Evolutionary conservation across 2,329 filamentous ascomycete species (phyloP), one percentile per base, ranked within the genome.

Genomic region (Emergomyces africanus): DNA sequence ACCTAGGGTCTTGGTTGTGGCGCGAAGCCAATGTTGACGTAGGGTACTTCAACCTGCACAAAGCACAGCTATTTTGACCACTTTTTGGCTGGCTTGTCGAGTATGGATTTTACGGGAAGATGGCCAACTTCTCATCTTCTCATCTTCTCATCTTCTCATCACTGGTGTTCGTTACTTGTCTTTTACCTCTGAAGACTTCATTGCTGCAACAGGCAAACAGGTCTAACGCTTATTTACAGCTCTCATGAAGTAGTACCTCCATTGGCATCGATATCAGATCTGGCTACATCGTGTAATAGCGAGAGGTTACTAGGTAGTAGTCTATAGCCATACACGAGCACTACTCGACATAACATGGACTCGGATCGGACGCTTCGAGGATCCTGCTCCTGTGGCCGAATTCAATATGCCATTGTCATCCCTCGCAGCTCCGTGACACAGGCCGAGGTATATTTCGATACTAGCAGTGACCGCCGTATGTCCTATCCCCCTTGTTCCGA

Each of bases 371-470:
- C 50, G 14, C 59, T 64, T 25, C 54, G 57, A 50, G 63, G 63
- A 25, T 53, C 54, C 30, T 96, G 91, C 76, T 85, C 87, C 57
- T 96, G 91, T 72, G 90, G 90, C 60, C 84, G 91, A 62, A 95
- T 94, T 69, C 81, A 85, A 69, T 96, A 95, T 74, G 79, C 84
- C 60, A 83, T 96, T 65, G 75, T 82, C 51, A 79, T 92, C 28
- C 90, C 90, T 1, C 71, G 77, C 23, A 73, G 79, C 65, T 76
- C 81, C 46, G 73, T 76, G 44, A 75, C 83, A 39, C 74, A 80
- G 56, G 83, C 85, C 18, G 80, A 84, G 64, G 83, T 95, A 25
- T 82, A 90, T 62, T 94, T 95, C 70, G 86, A 90, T 72, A 84
- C 85, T 42, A 82, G 83, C 61, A 77, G 79, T 59, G 77, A 79